Evolutionary conservation across 257 asterid species (phyloP).

Genomic region (Mitragyna speciosa): DNA sequence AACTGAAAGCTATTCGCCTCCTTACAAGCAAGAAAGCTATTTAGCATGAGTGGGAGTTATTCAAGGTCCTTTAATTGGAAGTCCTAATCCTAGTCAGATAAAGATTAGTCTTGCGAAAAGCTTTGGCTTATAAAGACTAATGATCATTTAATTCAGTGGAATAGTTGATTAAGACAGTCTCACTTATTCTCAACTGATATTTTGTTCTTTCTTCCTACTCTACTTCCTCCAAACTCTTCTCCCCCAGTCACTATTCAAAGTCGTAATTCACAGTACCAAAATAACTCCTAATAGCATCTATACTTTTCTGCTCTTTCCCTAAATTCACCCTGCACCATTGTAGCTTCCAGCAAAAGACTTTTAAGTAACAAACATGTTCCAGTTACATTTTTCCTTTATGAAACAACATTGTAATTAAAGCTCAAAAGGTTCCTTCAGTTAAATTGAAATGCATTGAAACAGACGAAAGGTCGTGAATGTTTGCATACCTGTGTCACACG

Average conservation of each 20-base stretch:
- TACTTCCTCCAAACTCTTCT: no score
- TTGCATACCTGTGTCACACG: slow-evolving; percentile 80
- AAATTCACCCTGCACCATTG: background rate
- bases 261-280: background rate
- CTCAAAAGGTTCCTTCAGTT: background rate
- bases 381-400: no score
- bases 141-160: background rate
- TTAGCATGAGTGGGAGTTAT: background rate
- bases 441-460: background rate
- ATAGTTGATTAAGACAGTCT: background rate
- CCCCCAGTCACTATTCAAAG: no score
- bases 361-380: background rate
- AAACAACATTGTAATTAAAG: background rate
- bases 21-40: background rate
- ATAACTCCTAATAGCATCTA: background rate
- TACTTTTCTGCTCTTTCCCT: background rate
- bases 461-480: background rate
- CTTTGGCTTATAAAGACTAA: background rate
- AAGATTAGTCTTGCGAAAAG: background rate
- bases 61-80: background rate
- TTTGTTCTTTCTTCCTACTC: no score
- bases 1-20: background rate
- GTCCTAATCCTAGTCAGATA: background rate
- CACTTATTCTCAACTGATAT: background rate
- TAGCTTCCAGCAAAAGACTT: background rate